Conservation (phyloP, 176 grass and related monocot species). For the Saccharum officinarum region DNA sequence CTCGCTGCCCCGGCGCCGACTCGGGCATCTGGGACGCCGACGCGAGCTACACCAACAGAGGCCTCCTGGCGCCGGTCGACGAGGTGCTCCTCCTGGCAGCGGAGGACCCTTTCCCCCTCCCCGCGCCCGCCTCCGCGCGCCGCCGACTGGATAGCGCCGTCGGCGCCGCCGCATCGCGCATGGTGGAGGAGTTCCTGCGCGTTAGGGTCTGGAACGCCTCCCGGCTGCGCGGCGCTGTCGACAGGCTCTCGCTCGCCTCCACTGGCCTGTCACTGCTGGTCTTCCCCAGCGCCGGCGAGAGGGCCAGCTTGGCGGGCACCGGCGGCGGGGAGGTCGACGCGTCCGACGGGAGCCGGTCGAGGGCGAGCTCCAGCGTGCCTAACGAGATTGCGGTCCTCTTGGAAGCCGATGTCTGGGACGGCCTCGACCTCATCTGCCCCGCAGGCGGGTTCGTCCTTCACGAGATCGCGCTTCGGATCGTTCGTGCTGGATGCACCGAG, state of each 20-base stretch:
- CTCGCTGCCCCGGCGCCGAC: slow-evolving; percentile 6
- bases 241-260: slow-evolving; percentile 5
- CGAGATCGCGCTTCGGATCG: slow-evolving; percentile 25
- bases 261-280: not conserved
- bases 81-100: slow-evolving; percentile 22
- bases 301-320: slow-evolving; percentile 7
- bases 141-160: not conserved
- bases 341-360: slow-evolving; percentile 14
- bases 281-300: not conserved
- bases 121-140: not conserved
- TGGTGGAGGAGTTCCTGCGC: slow-evolving; percentile 35
- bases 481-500: not conserved
- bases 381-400: not conserved
- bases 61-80: slow-evolving; percentile 27
- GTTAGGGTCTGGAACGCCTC: slow-evolving; percentile 33
- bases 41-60: slow-evolving; percentile 21
- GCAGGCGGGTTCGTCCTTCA: slow-evolving; percentile 18
- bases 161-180: not conserved
- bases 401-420: slow-evolving; percentile 15
- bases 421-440: not conserved
- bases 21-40: slow-evolving; percentile 29
- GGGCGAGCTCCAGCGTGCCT: not conserved
- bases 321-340: not conserved
- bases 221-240: not conserved
- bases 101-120: not conserved